These are phyloP conservation scores for Nicotiana tabacum DNA, from an alignment of 257 asterid species.

Conservation along the genomic window DNA sequence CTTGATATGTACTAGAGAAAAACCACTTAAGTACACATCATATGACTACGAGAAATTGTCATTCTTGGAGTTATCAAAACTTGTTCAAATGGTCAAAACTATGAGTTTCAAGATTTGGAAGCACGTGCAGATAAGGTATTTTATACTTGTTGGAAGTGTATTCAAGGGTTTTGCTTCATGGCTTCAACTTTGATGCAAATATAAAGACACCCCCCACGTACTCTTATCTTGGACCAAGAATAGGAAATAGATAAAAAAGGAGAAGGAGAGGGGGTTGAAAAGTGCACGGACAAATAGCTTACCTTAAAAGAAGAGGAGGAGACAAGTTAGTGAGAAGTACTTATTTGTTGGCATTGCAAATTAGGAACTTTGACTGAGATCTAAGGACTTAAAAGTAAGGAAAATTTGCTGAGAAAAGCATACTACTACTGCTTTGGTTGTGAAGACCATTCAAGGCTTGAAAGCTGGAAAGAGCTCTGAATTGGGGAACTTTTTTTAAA, in stretches of 20 bases:
- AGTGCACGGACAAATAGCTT: slow-evolving; percentile 7
- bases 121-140: slow-evolving; percentile 2
- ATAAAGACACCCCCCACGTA: slow-evolving; percentile 4
- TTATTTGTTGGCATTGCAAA: slow-evolving; percentile 12
- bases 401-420: slow-evolving; percentile 5
- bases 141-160: not conserved
- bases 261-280: not conserved
- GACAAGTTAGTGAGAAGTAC: not conserved
- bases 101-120: slow-evolving; percentile 1
- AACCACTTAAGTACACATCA: not conserved
- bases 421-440: not conserved
- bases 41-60: not conserved
- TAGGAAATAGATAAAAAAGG: not conserved
- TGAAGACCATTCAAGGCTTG: not conserved
- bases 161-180: not conserved
- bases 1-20: no score
- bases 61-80: not conserved
- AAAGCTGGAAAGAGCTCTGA: not conserved
- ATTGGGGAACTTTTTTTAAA: not conserved
- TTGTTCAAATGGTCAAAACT: slow-evolving; percentile 4
- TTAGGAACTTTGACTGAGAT: slow-evolving; percentile 21
- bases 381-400: slow-evolving; percentile 1
- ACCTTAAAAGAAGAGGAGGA: slow-evolving; percentile 13
- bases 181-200: not conserved
- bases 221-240: slow-evolving; percentile 6